Base-by-base conservation (phyloP, 2,329 filamentous ascomycete genomes). In the Aureobasidium sp. region DNA sequence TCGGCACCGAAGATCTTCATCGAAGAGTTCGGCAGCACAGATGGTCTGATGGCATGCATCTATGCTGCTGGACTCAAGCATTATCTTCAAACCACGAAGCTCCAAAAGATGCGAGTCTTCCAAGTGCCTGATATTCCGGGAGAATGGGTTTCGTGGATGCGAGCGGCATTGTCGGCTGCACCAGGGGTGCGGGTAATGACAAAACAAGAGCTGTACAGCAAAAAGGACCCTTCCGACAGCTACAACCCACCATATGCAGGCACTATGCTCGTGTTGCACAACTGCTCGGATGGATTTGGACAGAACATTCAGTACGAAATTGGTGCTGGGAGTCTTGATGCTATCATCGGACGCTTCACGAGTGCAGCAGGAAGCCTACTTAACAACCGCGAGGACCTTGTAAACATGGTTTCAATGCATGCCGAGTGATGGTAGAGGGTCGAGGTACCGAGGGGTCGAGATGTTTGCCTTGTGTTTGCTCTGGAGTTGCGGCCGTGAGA, bases 291-390 rank as follows among this genome's bases (percentile, higher is more conserved):
- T 43, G 57, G 17, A 2, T 60, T 50, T 51, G 57, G 57, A 19
- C 57, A 60, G 27, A 60, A 60, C 21, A 60, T 60, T 21, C 29
- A 35, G 27, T 60, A 38, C 25, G 57, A 60, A 25, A 1, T 7
- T 11, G 46, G 46, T 15, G 10, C 9, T 45, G 45, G 45, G 13
- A 51, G 57, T 37, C 43, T 50, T 27, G 57, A 60, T 51, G 57
- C 45, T 19, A 37, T 51, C n/a, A 45, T 60, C 4, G 57, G 46
- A 51, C 37, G 35, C 17, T 50, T 37, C 19, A 47, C 57, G 19
- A 60, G 57, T 45, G 57, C 57, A 29, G 33, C 57, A 43, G 57
- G 40, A 60, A 60, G 57, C 27, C 35, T 60, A 25, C 43, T 58
- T 40, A 49, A 31, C 8, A 10, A 13, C n/a, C 55, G 55, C 23